Percentiles rank a stretch among this genome's conserved stretches.
phyloP scores from a whole-genome alignment of 2,329 filamentous ascomycete species.

The Clonostachys chloroleuca region DNA sequence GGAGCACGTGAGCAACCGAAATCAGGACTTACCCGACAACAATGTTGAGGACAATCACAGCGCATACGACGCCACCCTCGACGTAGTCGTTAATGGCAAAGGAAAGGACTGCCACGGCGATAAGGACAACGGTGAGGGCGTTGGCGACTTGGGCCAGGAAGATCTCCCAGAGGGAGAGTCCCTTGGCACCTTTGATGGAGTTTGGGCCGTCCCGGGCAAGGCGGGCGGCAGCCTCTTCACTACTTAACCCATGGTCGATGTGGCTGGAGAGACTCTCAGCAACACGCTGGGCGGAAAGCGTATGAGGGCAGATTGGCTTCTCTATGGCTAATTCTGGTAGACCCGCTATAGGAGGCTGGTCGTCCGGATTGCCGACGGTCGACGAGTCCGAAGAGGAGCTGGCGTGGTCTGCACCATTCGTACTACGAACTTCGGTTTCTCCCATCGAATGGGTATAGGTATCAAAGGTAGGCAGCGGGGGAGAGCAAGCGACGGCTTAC shows the following conservation, averaged over 20 bases:
- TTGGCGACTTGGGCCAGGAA: constrained; percentile 74
- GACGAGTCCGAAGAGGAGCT: constrained; percentile 29
- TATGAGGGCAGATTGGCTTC: constrained; percentile 26
- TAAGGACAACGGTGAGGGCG: constrained; percentile 69
- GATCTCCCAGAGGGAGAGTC: constrained; percentile 70
- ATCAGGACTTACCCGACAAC: constrained; percentile 50
- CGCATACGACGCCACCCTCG: constrained; percentile 58
- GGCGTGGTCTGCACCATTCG: constrained; percentile 35
- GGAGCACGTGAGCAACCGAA: neutral
- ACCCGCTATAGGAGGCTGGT: constrained; percentile 32
- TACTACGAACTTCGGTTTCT: constrained; percentile 27
- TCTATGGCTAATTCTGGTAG: constrained; percentile 26
- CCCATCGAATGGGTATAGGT: constrained; percentile 33
- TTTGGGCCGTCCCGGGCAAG: constrained; percentile 65
- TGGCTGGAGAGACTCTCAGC: constrained; percentile 33
- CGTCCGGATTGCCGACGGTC: constrained; percentile 25
- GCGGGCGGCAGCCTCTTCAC: constrained; percentile 59
- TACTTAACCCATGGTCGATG: constrained; percentile 55
- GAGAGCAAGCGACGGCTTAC: constrained; percentile 3
- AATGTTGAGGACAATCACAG: constrained; percentile 64
- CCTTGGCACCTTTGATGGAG: constrained; percentile 66
- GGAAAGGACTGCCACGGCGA: constrained; percentile 68
- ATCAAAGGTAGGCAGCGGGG: constrained; percentile 1
- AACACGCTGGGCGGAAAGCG: constrained; percentile 24
- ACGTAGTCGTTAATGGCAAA: constrained; percentile 63